Conservation (phyloP, 768 basidiomycete genomes). For the Kwoniella botswanensis region DNA sequence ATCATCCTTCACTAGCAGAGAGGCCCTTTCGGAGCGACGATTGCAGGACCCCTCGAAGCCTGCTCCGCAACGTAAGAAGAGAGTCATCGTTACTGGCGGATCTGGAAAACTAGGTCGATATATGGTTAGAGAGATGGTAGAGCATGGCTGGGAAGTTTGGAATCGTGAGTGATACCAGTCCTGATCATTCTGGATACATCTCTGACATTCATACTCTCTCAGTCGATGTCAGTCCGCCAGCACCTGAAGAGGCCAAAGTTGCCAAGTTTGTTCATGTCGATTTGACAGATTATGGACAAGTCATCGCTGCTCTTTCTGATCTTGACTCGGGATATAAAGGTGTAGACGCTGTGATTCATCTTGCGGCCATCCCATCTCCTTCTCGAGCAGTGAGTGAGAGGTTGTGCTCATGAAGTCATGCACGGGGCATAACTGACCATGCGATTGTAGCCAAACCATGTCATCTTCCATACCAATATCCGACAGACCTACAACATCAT, state of each 20-base stretch:
- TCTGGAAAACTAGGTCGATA: constrained; percentile 47
- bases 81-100: constrained; percentile 48
- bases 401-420: background rate
- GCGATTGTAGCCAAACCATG: constrained; percentile 45
- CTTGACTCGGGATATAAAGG: constrained; percentile 41
- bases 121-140: constrained; percentile 50
- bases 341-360: constrained; percentile 52
- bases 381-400: constrained; percentile 34
- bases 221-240: constrained; percentile 44
- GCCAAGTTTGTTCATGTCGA: constrained; percentile 43
- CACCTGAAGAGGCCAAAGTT: constrained; percentile 36
- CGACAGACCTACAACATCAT: constrained; percentile 56
- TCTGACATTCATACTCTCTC: background rate
- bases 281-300: constrained; percentile 53
- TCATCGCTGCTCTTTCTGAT: constrained; percentile 43
- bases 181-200: background rate
- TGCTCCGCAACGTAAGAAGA: constrained; percentile 32
- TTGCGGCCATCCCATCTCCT: constrained; percentile 53
- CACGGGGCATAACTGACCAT: background rate
- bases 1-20: constrained; percentile 33
- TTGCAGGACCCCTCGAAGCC: constrained; percentile 30
- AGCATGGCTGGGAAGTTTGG: constrained; percentile 49
- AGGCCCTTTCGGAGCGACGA: constrained; percentile 39
- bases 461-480: constrained; percentile 53
- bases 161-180: constrained; percentile 32